Evolutionary conservation across 23 red algal genomes (phyloP).

Genomic region (Agarophyton chilense): DNA sequence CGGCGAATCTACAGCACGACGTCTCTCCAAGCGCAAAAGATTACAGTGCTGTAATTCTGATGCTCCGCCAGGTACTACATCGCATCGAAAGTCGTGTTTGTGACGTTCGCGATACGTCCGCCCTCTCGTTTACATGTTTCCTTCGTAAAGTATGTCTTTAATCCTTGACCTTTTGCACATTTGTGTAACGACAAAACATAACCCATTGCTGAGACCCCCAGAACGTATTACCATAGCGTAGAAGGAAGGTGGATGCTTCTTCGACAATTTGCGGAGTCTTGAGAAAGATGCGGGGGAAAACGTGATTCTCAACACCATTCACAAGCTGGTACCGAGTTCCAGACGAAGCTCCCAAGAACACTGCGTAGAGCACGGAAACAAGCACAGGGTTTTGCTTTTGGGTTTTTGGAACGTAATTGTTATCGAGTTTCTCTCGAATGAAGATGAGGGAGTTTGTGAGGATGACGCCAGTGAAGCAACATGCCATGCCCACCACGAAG

Average conservation of each 20-base stretch:
- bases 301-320: conserved; percentile 95
- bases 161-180: conserved; percentile 80
- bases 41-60: no score
- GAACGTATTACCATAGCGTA: conserved; percentile 96
- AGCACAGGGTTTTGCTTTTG: conserved; percentile 72
- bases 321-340: conserved; percentile 96
- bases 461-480: conserved; percentile 76
- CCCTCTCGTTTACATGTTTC: no score
- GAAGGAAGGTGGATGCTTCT: conserved; percentile 68
- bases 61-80: no score
- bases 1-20: no score
- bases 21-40: no score
- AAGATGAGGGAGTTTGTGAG: conserved; percentile 81
- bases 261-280: conserved; percentile 67
- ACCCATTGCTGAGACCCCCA: conserved; percentile 98
- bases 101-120: no score
- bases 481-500: conserved; percentile 81
- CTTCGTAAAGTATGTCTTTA: background rate
- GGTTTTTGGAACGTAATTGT: conserved; percentile 58
- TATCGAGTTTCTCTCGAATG: conserved; percentile 70
- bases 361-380: conserved; percentile 83
- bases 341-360: conserved; percentile 84
- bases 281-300: conserved; percentile 89
- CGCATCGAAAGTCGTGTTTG: no score
- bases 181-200: conserved; percentile 91